phyloP scores from a whole-genome alignment of 2,329 filamentous ascomycete genomes.

The Leptographium flavum region DNA sequence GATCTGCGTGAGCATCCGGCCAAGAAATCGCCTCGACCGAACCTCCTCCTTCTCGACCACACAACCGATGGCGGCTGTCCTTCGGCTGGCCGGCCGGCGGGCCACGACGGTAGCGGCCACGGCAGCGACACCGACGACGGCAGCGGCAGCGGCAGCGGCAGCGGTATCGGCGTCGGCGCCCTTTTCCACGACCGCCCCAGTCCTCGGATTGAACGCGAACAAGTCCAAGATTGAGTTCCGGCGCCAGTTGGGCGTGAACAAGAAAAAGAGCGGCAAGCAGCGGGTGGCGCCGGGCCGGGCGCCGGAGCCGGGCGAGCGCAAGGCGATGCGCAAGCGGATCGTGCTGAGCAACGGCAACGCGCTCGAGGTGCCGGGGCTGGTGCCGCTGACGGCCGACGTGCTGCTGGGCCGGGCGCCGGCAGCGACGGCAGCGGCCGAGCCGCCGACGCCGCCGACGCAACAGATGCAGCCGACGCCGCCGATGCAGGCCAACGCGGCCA shows the following conservation, averaged over 20 bases:
- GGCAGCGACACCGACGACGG: not conserved
- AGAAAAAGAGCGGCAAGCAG: constrained; percentile 23
- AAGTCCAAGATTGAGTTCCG: constrained; percentile 1
- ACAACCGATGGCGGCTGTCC: constrained; percentile 5
- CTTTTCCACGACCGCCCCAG: constrained; percentile 22
- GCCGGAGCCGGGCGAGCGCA: constrained; percentile 65
- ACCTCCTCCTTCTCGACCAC: not conserved
- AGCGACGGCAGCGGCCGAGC: not conserved
- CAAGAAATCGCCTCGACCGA: too few species aligned
- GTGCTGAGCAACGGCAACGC: constrained; percentile 92
- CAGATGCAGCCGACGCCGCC: too few species aligned
- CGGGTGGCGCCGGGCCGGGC: constrained; percentile 36
- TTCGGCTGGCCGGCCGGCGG: constrained; percentile 6
- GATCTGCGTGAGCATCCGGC: too few species aligned
- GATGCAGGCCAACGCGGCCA: too few species aligned
- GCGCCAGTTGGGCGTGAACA: constrained; percentile 22
- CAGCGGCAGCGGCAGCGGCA: not conserved
- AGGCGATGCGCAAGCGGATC: constrained; percentile 75
- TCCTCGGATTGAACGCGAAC: not conserved
- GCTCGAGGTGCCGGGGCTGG: constrained; percentile 56
- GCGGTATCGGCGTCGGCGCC: not conserved
- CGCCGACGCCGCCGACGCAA: too few species aligned
- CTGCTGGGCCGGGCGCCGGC: too few species aligned
- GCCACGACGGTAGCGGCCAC: constrained; percentile 1
- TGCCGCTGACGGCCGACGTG: constrained; percentile 41